Evolutionary conservation across 371 early-diverging fungal genomes (phyloP).

Genomic region (Mortierella sp.): DNA sequence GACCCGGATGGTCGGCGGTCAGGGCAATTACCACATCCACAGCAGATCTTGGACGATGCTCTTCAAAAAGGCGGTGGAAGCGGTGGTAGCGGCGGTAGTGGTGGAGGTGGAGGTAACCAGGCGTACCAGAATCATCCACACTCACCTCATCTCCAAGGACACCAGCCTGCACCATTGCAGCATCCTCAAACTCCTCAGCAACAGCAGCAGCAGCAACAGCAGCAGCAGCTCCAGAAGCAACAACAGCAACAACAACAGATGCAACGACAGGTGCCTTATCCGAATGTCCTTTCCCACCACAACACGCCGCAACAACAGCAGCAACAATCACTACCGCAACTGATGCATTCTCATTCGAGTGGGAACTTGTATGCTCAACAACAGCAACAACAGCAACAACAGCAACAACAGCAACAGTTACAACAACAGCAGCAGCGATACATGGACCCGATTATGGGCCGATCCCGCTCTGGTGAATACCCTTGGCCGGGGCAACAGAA

Average conservation of each 20-base stretch:
- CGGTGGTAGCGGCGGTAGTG: neutral
- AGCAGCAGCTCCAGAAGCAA: slow-evolving; percentile 28
- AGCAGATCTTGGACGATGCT: slow-evolving; percentile 46
- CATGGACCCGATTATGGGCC: slow-evolving; percentile 28
- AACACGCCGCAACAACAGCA: slow-evolving; percentile 21
- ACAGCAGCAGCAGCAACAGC: slow-evolving; percentile 27
- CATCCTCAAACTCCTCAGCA: slow-evolving; percentile 20
- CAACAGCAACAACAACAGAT: slow-evolving; percentile 29
- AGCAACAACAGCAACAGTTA: slow-evolving; percentile 9
- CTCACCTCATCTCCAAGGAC: slow-evolving; percentile 23
- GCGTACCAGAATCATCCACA: slow-evolving; percentile 28
- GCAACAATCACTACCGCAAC: slow-evolving; percentile 8
- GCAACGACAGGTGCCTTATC: slow-evolving; percentile 7
- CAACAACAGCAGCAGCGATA: slow-evolving; percentile 31
- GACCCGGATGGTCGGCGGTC: slow-evolving; percentile 16
- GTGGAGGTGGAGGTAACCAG: neutral
- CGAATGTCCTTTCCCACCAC: neutral
- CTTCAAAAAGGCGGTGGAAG: slow-evolving; percentile 22
- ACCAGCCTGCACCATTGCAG: slow-evolving; percentile 16
- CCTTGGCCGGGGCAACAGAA: slow-evolving; percentile 24
- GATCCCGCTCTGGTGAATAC: slow-evolving; percentile 31
- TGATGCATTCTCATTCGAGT: neutral
- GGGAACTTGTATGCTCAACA: neutral
- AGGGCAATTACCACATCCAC: slow-evolving; percentile 38
- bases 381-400: slow-evolving; percentile 29